phyloP scores from a whole-genome alignment of 202 grass and related monocot species.

The Zizania palustris region DNA sequence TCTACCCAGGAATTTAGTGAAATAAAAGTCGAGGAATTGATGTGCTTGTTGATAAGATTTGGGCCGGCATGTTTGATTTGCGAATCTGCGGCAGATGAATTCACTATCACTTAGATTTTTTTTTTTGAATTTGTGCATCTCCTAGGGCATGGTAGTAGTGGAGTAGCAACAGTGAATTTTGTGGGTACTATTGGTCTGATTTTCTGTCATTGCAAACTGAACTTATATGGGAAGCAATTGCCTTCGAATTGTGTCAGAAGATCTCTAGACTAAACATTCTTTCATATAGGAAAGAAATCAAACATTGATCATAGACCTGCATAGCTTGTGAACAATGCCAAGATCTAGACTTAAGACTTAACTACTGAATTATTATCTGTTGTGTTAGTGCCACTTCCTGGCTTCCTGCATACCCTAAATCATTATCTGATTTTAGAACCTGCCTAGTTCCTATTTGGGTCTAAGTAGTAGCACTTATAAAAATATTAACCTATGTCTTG shows the following conservation, averaged over 20 bases:
- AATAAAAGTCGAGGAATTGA: conserved; percentile 40
- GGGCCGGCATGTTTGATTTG: neutral
- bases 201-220: neutral
- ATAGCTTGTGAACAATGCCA: neutral
- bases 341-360: neutral
- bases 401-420: too few relatives aligned
- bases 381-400: neutral
- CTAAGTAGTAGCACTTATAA: neutral
- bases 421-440: too few relatives aligned
- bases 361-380: neutral
- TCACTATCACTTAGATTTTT: neutral
- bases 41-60: conserved; percentile 9
- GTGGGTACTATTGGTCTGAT: neutral
- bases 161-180: neutral
- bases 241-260: neutral
- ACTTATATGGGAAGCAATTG: neutral
- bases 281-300: neutral
- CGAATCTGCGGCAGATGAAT: neutral
- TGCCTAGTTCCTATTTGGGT: too few relatives aligned
- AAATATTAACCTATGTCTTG: neutral
- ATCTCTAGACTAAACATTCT: too few relatives aligned
- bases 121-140: neutral
- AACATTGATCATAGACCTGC: neutral
- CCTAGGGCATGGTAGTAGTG: neutral
- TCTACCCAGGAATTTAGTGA: conserved; percentile 9